Percentiles rank a stretch among this genome's conserved stretches.
These are phyloP conservation scores for Colletotrichum plurivorum DNA, from an alignment of 2,329 filamentous ascomycete species.

Conservation along the genomic window DNA sequence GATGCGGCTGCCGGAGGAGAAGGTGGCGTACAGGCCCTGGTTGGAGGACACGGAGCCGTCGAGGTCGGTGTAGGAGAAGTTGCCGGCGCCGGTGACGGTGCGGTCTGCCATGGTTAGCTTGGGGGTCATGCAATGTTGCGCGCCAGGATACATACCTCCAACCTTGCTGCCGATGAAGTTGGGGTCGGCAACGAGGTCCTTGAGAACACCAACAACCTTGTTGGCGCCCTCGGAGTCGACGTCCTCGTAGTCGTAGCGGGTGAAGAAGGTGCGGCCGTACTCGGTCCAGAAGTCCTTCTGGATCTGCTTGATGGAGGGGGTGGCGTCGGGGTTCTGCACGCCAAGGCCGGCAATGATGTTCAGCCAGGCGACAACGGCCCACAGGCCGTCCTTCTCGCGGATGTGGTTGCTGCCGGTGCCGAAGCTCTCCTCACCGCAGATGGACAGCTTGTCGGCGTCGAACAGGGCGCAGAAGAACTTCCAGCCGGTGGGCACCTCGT, in stretches of 20 bases:
- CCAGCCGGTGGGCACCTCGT: slow-evolving; percentile 99
- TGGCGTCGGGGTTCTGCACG: slow-evolving; percentile 82
- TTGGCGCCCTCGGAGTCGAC: slow-evolving; percentile 92
- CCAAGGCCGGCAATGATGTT: slow-evolving; percentile 98
- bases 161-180: slow-evolving; percentile 87
- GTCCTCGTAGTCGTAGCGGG: slow-evolving; percentile 97
- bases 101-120: slow-evolving; percentile 64
- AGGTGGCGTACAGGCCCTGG: slow-evolving; percentile 95
- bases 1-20: slow-evolving; percentile 94
- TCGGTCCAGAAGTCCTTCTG: slow-evolving; percentile 97
- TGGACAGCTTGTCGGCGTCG: slow-evolving; percentile 95
- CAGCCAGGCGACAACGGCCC: slow-evolving; percentile 97
- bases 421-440: slow-evolving; percentile 98
- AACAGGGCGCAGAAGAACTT: slow-evolving; percentile 99
- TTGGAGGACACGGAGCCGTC: slow-evolving; percentile 96
- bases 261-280: slow-evolving; percentile 99
- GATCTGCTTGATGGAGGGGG: slow-evolving; percentile 94
- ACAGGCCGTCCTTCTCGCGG: slow-evolving; percentile 98
- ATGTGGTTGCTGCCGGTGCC: slow-evolving; percentile 99
- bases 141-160: slow-evolving; percentile 64
- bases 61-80: slow-evolving; percentile 99
- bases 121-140: neutral
- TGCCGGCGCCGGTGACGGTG: slow-evolving; percentile 89
- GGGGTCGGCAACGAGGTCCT: slow-evolving; percentile 80
- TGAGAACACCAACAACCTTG: slow-evolving; percentile 88